phyloP scores from a whole-genome alignment of 2,329 filamentous ascomycete genomes.

The Colletotrichum salicis region DNA sequence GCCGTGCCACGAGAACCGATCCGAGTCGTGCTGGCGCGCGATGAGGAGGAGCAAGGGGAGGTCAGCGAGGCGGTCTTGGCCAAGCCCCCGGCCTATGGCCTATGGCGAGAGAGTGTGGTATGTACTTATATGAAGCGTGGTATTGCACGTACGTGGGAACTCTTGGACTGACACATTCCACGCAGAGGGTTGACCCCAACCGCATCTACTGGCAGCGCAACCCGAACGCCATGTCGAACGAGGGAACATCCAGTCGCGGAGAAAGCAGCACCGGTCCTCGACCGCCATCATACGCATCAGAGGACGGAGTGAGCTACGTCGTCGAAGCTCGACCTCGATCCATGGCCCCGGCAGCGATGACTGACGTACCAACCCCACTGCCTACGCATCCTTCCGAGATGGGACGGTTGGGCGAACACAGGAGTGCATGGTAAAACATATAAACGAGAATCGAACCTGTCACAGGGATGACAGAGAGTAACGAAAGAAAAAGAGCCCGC shows the following conservation, averaged over 20 bases:
- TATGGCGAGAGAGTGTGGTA: constrained; percentile 86
- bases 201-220: constrained; percentile 84
- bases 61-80: constrained; percentile 64
- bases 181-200: constrained; percentile 79
- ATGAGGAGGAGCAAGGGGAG: constrained; percentile 71
- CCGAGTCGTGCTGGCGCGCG: constrained; percentile 77
- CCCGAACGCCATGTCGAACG: constrained; percentile 46
- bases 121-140: constrained; percentile 42
- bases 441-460: neutral
- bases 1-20: constrained; percentile 79
- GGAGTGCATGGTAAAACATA: constrained; percentile 2
- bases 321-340: constrained; percentile 73
- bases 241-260: constrained; percentile 9
- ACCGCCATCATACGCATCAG: constrained; percentile 80
- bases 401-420: constrained; percentile 37
- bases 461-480: neutral
- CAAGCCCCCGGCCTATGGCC: constrained; percentile 84
- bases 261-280: constrained; percentile 51
- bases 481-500: neutral
- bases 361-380: constrained; percentile 42
- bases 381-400: constrained; percentile 61
- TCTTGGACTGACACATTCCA: neutral
- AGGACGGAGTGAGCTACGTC: constrained; percentile 79
- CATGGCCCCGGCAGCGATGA: constrained; percentile 52
- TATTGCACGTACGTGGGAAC: neutral